phyloP scores from a whole-genome alignment of 371 early-diverging fungal species.

The Syncephalastrum monosporum region DNA sequence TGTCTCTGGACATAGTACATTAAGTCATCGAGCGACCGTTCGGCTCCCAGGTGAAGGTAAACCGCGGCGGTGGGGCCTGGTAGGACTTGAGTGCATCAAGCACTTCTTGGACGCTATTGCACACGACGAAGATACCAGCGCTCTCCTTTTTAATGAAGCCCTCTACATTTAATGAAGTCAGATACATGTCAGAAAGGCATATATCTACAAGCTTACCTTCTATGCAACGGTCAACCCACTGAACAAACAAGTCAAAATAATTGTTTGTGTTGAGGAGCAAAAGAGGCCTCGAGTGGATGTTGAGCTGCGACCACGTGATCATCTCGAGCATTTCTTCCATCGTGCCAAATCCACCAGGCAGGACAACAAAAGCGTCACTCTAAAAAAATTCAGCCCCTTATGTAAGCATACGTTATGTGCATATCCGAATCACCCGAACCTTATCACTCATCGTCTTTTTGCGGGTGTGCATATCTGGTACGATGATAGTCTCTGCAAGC shows the following conservation, averaged over 20 bases:
- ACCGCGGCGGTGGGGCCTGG: constrained; percentile 33
- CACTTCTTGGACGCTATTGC: constrained; percentile 60
- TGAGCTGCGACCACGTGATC: constrained; percentile 80
- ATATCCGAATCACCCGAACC: constrained; percentile 12
- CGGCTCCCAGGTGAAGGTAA: background rate
- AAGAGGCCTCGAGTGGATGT: constrained; percentile 77
- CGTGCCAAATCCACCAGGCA: constrained; percentile 76
- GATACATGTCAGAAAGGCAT: background rate
- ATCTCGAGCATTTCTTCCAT: constrained; percentile 87
- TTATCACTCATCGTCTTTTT: constrained; percentile 76
- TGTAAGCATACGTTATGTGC: background rate
- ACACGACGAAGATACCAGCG: constrained; percentile 52
- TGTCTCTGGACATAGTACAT: no score
- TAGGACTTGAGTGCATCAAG: constrained; percentile 61
- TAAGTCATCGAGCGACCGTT: no score
- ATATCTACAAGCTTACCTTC: constrained; percentile 34
- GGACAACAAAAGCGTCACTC: constrained; percentile 76
- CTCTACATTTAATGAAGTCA: constrained; percentile 28
- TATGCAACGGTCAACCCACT: constrained; percentile 61
- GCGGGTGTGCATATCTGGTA: constrained; percentile 83
- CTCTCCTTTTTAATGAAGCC: constrained; percentile 56
- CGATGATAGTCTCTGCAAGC: constrained; percentile 63
- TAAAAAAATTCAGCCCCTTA: constrained; percentile 12
- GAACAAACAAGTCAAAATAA: constrained; percentile 67
- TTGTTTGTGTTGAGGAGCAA: constrained; percentile 73